Evolutionary conservation across 2,329 filamentous ascomycete genomes (phyloP).

Genomic region (Fusarium lyarnte): DNA sequence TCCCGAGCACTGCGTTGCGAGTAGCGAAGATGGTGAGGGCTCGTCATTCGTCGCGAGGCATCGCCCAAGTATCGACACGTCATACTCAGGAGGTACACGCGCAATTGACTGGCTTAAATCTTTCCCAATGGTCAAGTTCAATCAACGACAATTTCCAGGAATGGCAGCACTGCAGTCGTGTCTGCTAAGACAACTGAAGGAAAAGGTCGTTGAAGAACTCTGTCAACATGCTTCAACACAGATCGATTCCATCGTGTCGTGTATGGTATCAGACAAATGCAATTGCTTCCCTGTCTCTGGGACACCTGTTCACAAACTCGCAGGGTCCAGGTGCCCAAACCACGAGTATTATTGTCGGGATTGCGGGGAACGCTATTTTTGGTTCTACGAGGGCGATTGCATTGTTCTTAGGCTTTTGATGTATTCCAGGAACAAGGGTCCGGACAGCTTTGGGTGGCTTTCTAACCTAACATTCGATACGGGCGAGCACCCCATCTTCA

Average conservation of each 20-base stretch:
- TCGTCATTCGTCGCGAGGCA: fast-evolving
- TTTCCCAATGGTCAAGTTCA: not conserved
- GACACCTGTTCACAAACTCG: not conserved
- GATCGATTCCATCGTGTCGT: not conserved
- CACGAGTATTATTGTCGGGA: not conserved
- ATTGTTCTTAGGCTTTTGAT: not conserved
- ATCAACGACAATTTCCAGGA: not conserved
- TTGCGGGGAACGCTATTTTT: not conserved
- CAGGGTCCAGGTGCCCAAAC: not conserved
- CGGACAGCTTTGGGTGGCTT: not conserved
- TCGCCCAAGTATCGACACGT: too few species aligned
- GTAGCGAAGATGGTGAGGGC: fast-evolving
- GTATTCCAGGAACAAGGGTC: fast-evolving
- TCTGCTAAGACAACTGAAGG: not conserved
- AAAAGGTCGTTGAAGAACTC: not conserved
- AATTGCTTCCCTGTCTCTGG: not conserved
- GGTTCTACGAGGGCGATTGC: not conserved
- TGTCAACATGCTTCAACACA: not conserved
- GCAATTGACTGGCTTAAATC: too few species aligned
- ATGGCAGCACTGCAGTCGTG: not conserved
- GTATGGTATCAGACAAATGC: not conserved
- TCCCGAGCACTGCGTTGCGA: not conserved
- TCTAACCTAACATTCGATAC: not conserved
- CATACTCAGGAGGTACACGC: too few species aligned
- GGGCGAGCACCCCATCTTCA: not conserved